Evolutionary conservation across 2,329 filamentous ascomycete species (phyloP).

Genomic region (Clarireedia sp.): DNA sequence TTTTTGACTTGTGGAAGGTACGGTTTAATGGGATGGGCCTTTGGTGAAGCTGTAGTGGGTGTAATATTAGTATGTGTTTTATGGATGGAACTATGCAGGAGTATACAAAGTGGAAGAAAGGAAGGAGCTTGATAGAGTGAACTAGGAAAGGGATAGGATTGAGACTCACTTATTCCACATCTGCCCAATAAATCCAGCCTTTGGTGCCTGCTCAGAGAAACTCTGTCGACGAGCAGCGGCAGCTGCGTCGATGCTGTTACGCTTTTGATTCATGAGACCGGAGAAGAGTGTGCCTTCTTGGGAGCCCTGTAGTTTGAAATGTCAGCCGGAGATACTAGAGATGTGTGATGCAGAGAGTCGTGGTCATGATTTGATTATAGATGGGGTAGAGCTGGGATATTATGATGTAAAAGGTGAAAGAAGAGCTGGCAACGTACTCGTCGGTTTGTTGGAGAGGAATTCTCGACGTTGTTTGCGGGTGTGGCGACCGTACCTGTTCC

Average conservation of each 20-base stretch:
- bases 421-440: conserved; percentile 14
- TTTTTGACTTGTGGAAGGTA: no score
- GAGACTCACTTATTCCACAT: conserved; percentile 29
- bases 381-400: background rate
- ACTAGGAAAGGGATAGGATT: no score
- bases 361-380: background rate
- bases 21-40: background rate
- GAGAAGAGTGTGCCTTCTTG: conserved; percentile 25
- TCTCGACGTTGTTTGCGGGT: conserved; percentile 22
- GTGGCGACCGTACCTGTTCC: conserved; percentile 16
- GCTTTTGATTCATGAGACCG: conserved; percentile 37
- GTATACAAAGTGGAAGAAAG: background rate
- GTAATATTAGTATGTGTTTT: background rate
- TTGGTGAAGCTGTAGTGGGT: background rate
- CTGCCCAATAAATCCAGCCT: conserved; percentile 30
- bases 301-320: conserved; percentile 9
- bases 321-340: background rate
- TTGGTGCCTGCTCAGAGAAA: conserved; percentile 37
- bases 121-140: no score
- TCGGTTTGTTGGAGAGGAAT: conserved; percentile 5
- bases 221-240: conserved; percentile 33
- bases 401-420: background rate
- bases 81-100: no score
- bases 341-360: no score
- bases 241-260: conserved; percentile 32